Base-by-base conservation (phyloP, 2,329 filamentous ascomycete genomes). In the Venturiaceae sp. region DNA sequence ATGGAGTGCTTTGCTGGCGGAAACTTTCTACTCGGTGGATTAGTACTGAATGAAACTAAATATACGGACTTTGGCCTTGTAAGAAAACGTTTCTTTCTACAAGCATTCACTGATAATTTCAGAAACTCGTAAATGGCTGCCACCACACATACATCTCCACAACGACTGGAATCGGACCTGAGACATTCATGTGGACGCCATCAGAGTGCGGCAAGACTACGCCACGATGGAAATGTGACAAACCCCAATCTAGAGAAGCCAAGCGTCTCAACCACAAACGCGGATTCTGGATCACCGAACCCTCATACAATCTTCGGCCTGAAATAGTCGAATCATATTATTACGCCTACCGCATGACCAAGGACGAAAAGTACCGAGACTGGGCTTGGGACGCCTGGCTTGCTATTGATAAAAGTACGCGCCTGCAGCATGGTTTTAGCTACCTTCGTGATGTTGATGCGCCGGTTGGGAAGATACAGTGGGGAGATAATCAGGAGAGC, bases 281-380 rank as follows among this genome's bases (percentile, higher is more conserved):
- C 0, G 75, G 68, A 0, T 89, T 95, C 63, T 92, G 86, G 71
- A 66, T 80, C 2, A 78, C 72, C 0, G 73, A 76, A 41, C 66
- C 74, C 0, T 66, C 71, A 6, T 95, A 95, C 69, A 74, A 86
- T 8, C 80, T 95, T 30, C 81, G 90, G 0, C 87, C 90, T 0
- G 90, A 95, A 72, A 88, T 91, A 3, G 80, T 95, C 34, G 90
- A 95, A 74, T 87, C 83, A 64, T 86, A 86, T 70, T 95, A 95
- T 78, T 94, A 95, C 71, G 88, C 90, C 1, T 95, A 88, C 75
- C 84, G 90, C 55, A 81, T 86, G 0, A 95, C 90, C 0, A 85
- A 86, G 3, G 80, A 92, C 61, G 64, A 74, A 32, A 87, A 83
- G 73, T 95, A 92, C 71, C 87, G 88, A 69, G 86, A 92, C 61